phyloP scores from a whole-genome alignment of 305 asterid species.

The Fraxinus sp. region DNA sequence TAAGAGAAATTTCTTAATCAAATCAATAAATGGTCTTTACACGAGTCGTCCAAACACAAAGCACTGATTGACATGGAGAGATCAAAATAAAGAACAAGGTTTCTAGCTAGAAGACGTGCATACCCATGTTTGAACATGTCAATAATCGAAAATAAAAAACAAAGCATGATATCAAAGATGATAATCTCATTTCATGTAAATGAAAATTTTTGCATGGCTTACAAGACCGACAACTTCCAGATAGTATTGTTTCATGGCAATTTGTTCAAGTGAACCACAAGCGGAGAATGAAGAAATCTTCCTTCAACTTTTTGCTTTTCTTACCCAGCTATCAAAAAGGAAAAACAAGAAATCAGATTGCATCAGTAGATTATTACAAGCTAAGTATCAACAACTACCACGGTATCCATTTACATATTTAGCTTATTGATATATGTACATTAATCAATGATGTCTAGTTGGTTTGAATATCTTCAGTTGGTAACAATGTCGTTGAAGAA shows the following conservation, averaged over 20 bases:
- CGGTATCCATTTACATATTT: slow-evolving; percentile 46
- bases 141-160: neutral
- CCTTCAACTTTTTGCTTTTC: slow-evolving; percentile 28
- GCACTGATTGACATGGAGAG: neutral
- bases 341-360: slow-evolving; percentile 17
- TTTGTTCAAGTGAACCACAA: slow-evolving; percentile 47
- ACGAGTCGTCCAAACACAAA: neutral
- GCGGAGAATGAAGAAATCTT: slow-evolving; percentile 54
- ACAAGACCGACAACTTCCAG: slow-evolving; percentile 56
- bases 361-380: neutral
- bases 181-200: slow-evolving; percentile 51
- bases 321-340: slow-evolving; percentile 44
- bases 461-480: no score
- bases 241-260: slow-evolving; percentile 26
- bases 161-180: slow-evolving; percentile 1
- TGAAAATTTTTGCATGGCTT: slow-evolving; percentile 25
- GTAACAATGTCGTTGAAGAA: no score
- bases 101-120: neutral
- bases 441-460: neutral
- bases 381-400: slow-evolving; percentile 49
- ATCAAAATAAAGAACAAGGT: neutral
- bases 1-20: neutral
- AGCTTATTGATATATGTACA: neutral
- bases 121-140: neutral
- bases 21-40: neutral